A percentile compares a stretch with the other conserved stretches of the same genome.
Evolutionary conservation across 306 rosid species (phyloP).

Genomic region (Sesbania bispinosa): DNA sequence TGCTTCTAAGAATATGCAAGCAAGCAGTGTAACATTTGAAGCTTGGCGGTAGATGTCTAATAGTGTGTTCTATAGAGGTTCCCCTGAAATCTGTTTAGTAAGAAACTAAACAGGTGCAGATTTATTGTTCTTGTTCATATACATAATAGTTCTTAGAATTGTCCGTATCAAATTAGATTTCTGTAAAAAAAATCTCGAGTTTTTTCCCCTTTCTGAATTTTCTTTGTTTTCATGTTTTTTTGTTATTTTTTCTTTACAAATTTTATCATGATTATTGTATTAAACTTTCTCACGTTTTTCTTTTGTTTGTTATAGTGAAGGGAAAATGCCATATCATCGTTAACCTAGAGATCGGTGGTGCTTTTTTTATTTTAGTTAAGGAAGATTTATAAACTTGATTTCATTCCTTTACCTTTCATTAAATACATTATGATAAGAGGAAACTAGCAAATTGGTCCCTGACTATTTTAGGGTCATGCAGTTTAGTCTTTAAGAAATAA

Average conservation of each 20-base stretch:
- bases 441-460: too few relatives aligned
- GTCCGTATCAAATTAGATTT: slow-evolving; percentile 33
- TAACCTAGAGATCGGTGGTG: background rate
- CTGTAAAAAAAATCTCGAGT: slow-evolving; percentile 34
- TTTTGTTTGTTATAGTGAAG: slow-evolving; percentile 20
- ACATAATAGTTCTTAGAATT: slow-evolving; percentile 27
- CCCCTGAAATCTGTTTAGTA: slow-evolving; percentile 11
- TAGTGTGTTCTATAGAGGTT: slow-evolving; percentile 15
- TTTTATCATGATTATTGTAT: slow-evolving; percentile 24
- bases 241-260: background rate
- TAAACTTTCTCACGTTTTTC: slow-evolving; percentile 6
- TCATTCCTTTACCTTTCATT: too few relatives aligned
- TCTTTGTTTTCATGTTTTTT: slow-evolving; percentile 13
- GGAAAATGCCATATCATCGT: slow-evolving; percentile 11
- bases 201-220: background rate
- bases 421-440: too few relatives aligned
- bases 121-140: slow-evolving; percentile 39
- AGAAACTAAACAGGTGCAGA: slow-evolving; percentile 27
- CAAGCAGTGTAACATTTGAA: slow-evolving; percentile 7
- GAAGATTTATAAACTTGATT: too few relatives aligned
- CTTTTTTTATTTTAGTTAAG: background rate
- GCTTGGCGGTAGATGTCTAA: slow-evolving; percentile 20
- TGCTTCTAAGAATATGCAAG: slow-evolving; percentile 19
- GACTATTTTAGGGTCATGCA: too few relatives aligned
- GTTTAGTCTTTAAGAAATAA: too few relatives aligned